These are phyloP conservation scores for Suillus alpinus DNA, from an alignment of 768 basidiomycete genomes.

Conservation along the genomic window DNA sequence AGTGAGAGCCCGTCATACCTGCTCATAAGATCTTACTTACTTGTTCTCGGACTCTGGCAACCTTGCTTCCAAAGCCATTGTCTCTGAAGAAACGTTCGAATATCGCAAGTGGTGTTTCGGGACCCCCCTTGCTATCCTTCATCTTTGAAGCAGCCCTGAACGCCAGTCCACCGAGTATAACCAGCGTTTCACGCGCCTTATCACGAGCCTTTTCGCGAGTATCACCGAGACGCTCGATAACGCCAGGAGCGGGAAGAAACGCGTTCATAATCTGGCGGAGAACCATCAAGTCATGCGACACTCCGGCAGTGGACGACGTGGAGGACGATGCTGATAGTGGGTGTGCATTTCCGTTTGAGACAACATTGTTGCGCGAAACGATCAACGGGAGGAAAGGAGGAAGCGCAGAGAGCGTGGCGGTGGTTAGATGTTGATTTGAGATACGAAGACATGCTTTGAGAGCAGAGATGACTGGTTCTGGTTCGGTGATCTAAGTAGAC, in stretches of 20 bases:
- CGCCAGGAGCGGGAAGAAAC: constrained; percentile 72
- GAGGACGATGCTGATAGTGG: constrained; percentile 54
- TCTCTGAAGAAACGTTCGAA: constrained; percentile 77
- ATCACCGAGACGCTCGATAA: constrained; percentile 84
- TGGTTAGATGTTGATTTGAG: constrained; percentile 78
- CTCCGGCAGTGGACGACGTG: constrained; percentile 41
- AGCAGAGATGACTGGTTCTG: constrained; percentile 64
- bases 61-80: constrained; percentile 73
- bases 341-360: constrained; percentile 24
- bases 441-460: constrained; percentile 77
- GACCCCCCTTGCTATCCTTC: constrained; percentile 56
- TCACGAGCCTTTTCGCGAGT: constrained; percentile 64
- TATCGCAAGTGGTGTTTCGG: constrained; percentile 63
- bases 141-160: constrained; percentile 57
- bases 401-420: constrained; percentile 70
- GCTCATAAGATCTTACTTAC: constrained; percentile 39
- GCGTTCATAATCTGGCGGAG: constrained; percentile 68
- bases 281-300: constrained; percentile 48
- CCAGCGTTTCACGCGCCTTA: constrained; percentile 75
- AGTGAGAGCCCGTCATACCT: constrained; percentile 3
- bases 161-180: constrained; percentile 69
- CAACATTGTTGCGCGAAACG: constrained; percentile 38
- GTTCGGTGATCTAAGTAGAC: constrained; percentile 59
- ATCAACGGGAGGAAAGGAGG: constrained; percentile 66
- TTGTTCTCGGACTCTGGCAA: constrained; percentile 85